These are phyloP conservation scores for Colletotrichum godetiae DNA, from an alignment of 2,329 filamentous ascomycete genomes.

Conservation along the genomic window DNA sequence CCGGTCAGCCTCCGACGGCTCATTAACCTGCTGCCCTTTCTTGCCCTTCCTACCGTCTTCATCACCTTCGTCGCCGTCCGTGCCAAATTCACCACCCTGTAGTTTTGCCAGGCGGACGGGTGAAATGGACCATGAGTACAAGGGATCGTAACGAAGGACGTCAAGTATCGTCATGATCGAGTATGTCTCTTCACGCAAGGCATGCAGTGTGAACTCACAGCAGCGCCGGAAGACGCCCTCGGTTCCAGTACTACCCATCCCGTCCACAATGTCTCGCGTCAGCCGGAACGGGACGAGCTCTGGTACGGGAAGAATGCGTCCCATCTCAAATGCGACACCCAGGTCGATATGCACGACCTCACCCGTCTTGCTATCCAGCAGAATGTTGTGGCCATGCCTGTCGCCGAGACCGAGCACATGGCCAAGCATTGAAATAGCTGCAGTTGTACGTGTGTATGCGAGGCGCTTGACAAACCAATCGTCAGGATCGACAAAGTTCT, in stretches of 20 bases:
- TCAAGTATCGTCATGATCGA: constrained; percentile 99
- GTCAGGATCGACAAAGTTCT: constrained; percentile 91
- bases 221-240: constrained; percentile 98
- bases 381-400: constrained; percentile 95
- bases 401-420: constrained; percentile 94
- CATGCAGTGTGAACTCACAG: constrained; percentile 96
- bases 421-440: constrained; percentile 94
- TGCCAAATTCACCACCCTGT: constrained; percentile 68
- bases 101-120: constrained; percentile 73
- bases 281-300: constrained; percentile 96
- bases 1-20: constrained; percentile 83
- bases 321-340: constrained; percentile 96
- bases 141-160: constrained; percentile 95
- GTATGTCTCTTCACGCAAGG: constrained; percentile 93
- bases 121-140: constrained; percentile 95
- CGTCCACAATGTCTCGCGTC: constrained; percentile 94
- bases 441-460: constrained; percentile 92
- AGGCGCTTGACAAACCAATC: constrained; percentile 93
- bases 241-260: constrained; percentile 94
- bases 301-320: constrained; percentile 92
- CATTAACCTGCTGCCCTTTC: constrained; percentile 55
- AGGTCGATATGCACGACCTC: constrained; percentile 98
- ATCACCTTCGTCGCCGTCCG: constrained; percentile 47
- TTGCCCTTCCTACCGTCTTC: constrained; percentile 54
- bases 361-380: constrained; percentile 88